phyloP scores from a whole-genome alignment of 257 asterid species.

The Solanum appendiculatum region DNA sequence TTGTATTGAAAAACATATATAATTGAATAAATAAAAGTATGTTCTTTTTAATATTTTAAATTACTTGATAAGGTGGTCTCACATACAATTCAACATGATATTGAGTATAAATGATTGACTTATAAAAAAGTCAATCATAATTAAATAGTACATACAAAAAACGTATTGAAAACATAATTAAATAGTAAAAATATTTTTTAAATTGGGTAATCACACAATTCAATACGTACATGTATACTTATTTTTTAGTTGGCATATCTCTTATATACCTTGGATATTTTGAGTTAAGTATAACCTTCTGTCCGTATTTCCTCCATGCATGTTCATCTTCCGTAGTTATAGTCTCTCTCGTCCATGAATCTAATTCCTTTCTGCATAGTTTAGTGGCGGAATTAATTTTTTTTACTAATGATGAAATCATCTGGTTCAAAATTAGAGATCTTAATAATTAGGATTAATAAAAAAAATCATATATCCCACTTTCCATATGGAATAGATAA shows the following conservation, averaged over 20 bases:
- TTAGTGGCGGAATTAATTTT: neutral
- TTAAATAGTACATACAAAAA: neutral
- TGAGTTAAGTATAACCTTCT: neutral
- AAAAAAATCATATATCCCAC: too few species aligned
- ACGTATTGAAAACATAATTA: neutral
- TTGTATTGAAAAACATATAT: neutral
- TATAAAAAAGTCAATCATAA: neutral
- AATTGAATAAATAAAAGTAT: neutral
- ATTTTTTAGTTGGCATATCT: too few species aligned
- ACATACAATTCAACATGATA: too few species aligned
- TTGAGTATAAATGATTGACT: neutral
- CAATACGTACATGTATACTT: neutral
- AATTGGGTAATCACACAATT: neutral
- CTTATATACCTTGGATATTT: neutral
- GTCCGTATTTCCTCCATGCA: neutral
- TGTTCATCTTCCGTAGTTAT: neutral
- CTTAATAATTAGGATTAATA: too few species aligned
- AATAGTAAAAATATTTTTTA: neutral
- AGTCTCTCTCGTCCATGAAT: conserved; percentile 19
- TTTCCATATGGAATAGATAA: too few species aligned
- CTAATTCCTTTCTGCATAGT: conserved; percentile 24
- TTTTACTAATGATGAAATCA: neutral
- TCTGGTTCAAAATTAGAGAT: too few species aligned
- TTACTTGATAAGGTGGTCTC: too few species aligned
- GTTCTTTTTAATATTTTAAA: neutral